Conservation (phyloP, 129 eudicot species). For the Rutidosis leptorrhynchoides region DNA sequence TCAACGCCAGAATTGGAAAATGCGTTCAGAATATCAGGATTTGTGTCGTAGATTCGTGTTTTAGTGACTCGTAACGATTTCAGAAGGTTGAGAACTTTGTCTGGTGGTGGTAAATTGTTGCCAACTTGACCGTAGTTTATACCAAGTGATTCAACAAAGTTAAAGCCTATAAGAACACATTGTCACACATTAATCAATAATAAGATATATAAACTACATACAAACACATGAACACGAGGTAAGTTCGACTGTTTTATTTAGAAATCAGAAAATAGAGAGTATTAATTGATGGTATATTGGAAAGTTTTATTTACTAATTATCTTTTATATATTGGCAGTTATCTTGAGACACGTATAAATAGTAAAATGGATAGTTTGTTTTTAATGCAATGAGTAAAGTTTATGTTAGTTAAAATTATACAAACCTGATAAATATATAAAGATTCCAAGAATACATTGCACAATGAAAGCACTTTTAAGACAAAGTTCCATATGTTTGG, state of each 20-base stretch:
- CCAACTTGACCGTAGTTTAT: slow-evolving; percentile 88
- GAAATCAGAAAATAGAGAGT: too few relatives aligned
- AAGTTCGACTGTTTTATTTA: too few relatives aligned
- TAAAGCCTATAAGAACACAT: slow-evolving; percentile 29
- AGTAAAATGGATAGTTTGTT: background rate
- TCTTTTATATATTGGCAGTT: too few relatives aligned
- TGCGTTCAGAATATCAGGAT: slow-evolving; percentile 66
- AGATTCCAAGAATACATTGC: slow-evolving; percentile 37
- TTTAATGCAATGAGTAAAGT: background rate
- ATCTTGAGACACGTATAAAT: too few relatives aligned
- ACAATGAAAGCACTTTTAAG: slow-evolving; percentile 22
- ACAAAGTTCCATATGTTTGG: slow-evolving; percentile 31
- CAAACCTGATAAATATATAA: slow-evolving; percentile 34
- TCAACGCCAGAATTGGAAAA: slow-evolving; percentile 72
- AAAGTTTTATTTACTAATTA: too few relatives aligned
- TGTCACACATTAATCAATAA: background rate
- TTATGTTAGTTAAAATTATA: too few relatives aligned
- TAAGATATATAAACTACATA: slow-evolving; percentile 1
- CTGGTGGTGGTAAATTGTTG: slow-evolving; percentile 83
- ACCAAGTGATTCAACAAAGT: slow-evolving; percentile 56
- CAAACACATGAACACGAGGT: background rate
- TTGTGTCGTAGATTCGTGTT: slow-evolving; percentile 86
- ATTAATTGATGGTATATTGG: too few relatives aligned
- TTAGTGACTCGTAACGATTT: slow-evolving; percentile 52
- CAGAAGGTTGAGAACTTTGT: slow-evolving; percentile 55